phyloP scores from a whole-genome alignment of 2,329 filamentous ascomycete genomes.

The Cercospora sojina region DNA sequence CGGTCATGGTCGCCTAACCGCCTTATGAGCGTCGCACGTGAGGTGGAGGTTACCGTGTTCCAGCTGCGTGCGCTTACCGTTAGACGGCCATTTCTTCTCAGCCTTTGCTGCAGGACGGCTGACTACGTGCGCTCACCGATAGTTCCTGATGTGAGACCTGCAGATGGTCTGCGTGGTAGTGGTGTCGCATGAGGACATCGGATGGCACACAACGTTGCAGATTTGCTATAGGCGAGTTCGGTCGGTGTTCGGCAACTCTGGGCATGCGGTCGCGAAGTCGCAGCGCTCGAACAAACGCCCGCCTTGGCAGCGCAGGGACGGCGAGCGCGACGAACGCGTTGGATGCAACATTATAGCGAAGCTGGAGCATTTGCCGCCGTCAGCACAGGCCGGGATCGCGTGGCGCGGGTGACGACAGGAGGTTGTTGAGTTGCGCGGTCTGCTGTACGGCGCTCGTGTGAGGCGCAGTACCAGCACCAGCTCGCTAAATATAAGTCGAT shows the following conservation, averaged over 20 bases:
- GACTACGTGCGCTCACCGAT: neutral
- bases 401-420: neutral
- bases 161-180: neutral
- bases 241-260: neutral
- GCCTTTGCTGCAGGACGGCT: neutral
- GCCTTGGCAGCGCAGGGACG: neutral
- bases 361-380: neutral
- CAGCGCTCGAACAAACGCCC: neutral
- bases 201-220: constrained; percentile 1
- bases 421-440: neutral
- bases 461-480: constrained; percentile 1
- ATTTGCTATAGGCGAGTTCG: neutral
- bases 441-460: neutral
- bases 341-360: neutral
- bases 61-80: neutral
- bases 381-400: neutral
- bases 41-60: neutral
- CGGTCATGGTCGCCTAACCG: constrained; percentile 24
- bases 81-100: constrained; percentile 4
- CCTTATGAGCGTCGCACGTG: neutral
- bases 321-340: neutral
- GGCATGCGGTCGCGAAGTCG: neutral
- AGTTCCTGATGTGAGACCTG: neutral
- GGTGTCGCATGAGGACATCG: neutral
- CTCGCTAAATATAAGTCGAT: constrained; percentile 5